Base-by-base conservation (phyloP, 2,329 filamentous ascomycete species). In the Sarocladiaceae sp. region DNA sequence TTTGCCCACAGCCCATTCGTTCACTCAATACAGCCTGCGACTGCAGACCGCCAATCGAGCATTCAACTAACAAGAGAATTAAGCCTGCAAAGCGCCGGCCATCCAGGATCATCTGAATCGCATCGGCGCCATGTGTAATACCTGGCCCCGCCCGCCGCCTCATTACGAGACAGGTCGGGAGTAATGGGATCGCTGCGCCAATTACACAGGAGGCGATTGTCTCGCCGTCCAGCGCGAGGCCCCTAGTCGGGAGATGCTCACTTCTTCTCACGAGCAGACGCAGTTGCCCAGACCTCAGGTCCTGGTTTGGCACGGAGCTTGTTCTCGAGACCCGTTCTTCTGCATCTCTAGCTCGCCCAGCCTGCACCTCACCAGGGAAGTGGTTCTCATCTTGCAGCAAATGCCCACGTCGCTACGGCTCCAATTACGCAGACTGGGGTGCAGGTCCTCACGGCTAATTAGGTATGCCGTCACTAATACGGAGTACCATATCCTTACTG, bases 401-500 rank as follows among this genome's bases (percentile, higher is more conserved):
- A n/a, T 23, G 37, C 24, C 34, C 10, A 31, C 9, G 12, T 23
- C 24, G 24, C 11, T 31, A 32, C 16, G 40, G 9, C n/a, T 24
- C 23, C 39, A 42, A 42, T 31, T 19, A 12, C 15, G 26, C 40
- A 33, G 24, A 19, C 40, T 43, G 40, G 40, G 40, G 40, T 43
- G 40, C 40, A 43, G 40, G 37, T 16, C 9, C 24, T 19, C 7
- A 41, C 37, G 16, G 11, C 40, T 11, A 43, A 33, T 43, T 19
- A n/a, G n/a, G n/a, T n/a, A 43, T 43, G 40, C 23, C 40, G 40
- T 43, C 40, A 43, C 33, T 18, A 41, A 13, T 29, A 29, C 26
- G 7, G 9, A 9, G 26, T 9, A 7, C 26, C 15, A 21, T 6
- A 19, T 21, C 20, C n/a, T n/a, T 12, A 26, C 19, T n/a, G 21